Evolutionary conservation across 2,329 filamentous ascomycete species (phyloP).

Genomic region (Aspergillus caelatus): DNA sequence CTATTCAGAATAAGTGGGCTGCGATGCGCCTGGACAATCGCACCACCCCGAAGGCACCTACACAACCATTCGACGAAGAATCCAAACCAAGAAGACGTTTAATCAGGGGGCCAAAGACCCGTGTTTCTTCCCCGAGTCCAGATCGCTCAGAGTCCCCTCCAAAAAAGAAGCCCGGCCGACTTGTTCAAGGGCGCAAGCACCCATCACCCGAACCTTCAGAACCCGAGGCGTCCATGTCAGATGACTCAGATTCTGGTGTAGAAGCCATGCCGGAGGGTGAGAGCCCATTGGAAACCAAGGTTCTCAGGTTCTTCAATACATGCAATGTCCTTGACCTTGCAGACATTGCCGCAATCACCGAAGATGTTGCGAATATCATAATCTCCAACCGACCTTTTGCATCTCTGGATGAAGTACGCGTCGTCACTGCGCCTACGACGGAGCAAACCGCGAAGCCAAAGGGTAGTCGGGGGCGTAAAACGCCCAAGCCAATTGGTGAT

Average conservation of each 20-base stretch:
- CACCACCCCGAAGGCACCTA: slow-evolving; percentile 9
- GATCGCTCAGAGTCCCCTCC: slow-evolving; percentile 25
- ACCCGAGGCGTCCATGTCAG: slow-evolving; percentile 47
- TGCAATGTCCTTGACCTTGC: slow-evolving; percentile 75
- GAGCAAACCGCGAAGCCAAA: slow-evolving; percentile 46
- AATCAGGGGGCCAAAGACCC: slow-evolving; percentile 40
- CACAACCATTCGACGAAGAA: slow-evolving; percentile 27
- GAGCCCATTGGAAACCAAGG: slow-evolving; percentile 52
- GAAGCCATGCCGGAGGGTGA: slow-evolving; percentile 45
- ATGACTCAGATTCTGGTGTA: slow-evolving; percentile 47
- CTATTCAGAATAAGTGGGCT: slow-evolving; percentile 63
- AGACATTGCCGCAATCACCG: slow-evolving; percentile 76
- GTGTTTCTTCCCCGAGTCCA: slow-evolving; percentile 30
- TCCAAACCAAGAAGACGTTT: slow-evolving; percentile 40
- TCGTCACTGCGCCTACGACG: slow-evolving; percentile 57
- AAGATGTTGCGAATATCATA: slow-evolving; percentile 69
- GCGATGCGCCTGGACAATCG: slow-evolving; percentile 45
- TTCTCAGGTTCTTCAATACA: slow-evolving; percentile 81
- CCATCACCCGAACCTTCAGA: slow-evolving; percentile 35
- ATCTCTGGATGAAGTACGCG: slow-evolving; percentile 65
- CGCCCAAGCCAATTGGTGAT: slow-evolving; percentile 63
- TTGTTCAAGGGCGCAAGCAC: slow-evolving; percentile 54
- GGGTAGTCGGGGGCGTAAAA: slow-evolving; percentile 54
- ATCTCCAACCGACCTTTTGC: slow-evolving; percentile 75
- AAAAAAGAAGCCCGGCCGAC: slow-evolving; percentile 38